A percentile compares a stretch with the other conserved stretches of the same genome.
phyloP scores from a whole-genome alignment of 169 alveolate species.

The Plasmodium ovale region DNA sequence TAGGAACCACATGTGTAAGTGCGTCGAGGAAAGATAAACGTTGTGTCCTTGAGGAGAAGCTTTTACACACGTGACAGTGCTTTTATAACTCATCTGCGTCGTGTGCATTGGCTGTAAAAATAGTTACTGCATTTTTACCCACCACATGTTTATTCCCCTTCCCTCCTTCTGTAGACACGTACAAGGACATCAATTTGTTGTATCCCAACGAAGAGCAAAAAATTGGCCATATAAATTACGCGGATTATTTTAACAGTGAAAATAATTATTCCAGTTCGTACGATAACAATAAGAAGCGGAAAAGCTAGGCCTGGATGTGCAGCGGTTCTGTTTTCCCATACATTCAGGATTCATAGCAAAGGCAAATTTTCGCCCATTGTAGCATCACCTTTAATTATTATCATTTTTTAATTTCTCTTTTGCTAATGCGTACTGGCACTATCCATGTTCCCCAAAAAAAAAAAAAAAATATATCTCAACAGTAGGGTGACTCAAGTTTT shows the following conservation, averaged over 20 bases:
- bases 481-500: too few relatives aligned
- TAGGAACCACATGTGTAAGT: slow-evolving; percentile 54
- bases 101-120: too few relatives aligned
- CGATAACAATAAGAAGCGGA: slow-evolving; percentile 33
- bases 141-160: background rate
- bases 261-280: slow-evolving; percentile 56
- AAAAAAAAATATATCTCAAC: too few relatives aligned
- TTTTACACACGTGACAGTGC: too few relatives aligned
- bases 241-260: slow-evolving; percentile 37
- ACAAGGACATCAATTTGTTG: slow-evolving; percentile 56
- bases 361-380: too few relatives aligned
- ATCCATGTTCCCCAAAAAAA: too few relatives aligned
- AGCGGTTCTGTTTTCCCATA: background rate
- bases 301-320: background rate
- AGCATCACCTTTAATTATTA: too few relatives aligned
- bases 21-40: background rate
- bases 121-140: background rate
- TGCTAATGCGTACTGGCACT: too few relatives aligned
- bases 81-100: too few relatives aligned
- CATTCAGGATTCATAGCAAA: too few relatives aligned
- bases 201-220: slow-evolving; percentile 43
- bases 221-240: slow-evolving; percentile 20
- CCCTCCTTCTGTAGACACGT: slow-evolving; percentile 22
- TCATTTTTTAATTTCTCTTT: too few relatives aligned
- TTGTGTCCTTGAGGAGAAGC: too few relatives aligned